Evolutionary conservation across 1,284 basidiomycete species (phyloP).

Genomic region (Bondarzewia mesenterica): DNA sequence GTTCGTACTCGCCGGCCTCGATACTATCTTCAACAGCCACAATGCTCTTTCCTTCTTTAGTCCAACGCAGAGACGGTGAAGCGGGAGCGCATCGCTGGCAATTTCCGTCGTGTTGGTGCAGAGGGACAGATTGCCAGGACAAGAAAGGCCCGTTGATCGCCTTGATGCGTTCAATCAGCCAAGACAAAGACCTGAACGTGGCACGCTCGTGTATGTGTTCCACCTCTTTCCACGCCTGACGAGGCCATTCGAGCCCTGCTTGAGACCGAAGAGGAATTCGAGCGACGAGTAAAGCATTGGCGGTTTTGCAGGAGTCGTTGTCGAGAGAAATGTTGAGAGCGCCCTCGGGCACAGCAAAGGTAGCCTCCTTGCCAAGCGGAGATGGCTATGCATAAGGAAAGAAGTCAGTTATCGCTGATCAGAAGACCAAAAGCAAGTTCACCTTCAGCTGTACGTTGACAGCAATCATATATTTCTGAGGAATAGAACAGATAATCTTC

Average conservation of each 20-base stretch:
- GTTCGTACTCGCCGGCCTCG: conserved; percentile 82
- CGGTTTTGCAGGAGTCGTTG: conserved; percentile 59
- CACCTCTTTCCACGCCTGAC: conserved; percentile 67
- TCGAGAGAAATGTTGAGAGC: conserved; percentile 46
- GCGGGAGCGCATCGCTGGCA: conserved; percentile 77
- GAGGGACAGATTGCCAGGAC: conserved; percentile 47
- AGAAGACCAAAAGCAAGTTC: conserved; percentile 15
- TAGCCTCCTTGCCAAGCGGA: conserved; percentile 42
- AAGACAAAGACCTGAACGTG: conserved; percentile 75
- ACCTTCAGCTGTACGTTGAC: conserved; percentile 45
- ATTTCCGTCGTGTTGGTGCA: conserved; percentile 32
- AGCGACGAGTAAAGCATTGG: conserved; percentile 75
- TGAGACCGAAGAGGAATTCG: conserved; percentile 60
- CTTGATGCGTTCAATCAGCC: conserved; percentile 80
- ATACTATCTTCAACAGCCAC: conserved; percentile 74
- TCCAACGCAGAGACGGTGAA: conserved; percentile 73
- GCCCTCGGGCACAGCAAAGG: conserved; percentile 55
- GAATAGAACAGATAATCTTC: conserved; percentile 48
- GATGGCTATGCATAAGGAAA: conserved; percentile 35
- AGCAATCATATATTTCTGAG: conserved; percentile 55
- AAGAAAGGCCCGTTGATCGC: conserved; percentile 58
- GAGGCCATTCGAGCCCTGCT: conserved; percentile 74
- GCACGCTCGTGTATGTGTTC: conserved; percentile 80
- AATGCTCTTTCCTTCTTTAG: conserved; percentile 49
- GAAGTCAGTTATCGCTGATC: neutral